A percentile compares a stretch with the other conserved stretches of the same genome.
phyloP scores from a whole-genome alignment of 352 stramenopile genomes.

The Phytophthora melonis region DNA sequence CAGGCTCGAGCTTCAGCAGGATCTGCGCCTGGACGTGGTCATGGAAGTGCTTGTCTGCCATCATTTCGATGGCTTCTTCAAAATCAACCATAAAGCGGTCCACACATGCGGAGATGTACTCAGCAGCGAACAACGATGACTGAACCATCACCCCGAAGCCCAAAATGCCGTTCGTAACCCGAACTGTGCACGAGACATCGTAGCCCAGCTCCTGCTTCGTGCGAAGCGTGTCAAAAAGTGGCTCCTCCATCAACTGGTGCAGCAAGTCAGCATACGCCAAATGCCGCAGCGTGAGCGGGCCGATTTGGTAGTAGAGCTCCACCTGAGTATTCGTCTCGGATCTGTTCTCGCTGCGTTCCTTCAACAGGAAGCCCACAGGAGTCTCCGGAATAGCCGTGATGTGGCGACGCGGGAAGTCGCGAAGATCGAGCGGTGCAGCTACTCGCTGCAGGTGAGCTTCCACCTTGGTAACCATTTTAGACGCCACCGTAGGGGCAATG shows the following conservation, averaged over 20 bases:
- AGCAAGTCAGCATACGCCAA: conserved; percentile 86
- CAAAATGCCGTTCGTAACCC: conserved; percentile 83
- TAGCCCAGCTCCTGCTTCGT: conserved; percentile 92
- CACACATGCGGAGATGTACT: conserved; percentile 74
- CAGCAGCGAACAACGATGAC: conserved; percentile 76
- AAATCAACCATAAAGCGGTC: conserved; percentile 86
- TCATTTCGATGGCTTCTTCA: conserved; percentile 70
- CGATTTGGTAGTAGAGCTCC: conserved; percentile 90
- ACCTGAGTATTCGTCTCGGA: conserved; percentile 87
- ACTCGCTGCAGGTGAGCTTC: conserved; percentile 55
- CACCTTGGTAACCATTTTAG: conserved; percentile 47
- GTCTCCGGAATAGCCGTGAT: conserved; percentile 68
- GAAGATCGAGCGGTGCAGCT: conserved; percentile 36
- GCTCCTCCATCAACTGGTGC: conserved; percentile 91
- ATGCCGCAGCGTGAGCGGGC: conserved; percentile 62
- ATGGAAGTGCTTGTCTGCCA: conserved; percentile 77
- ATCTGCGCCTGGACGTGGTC: conserved; percentile 86
- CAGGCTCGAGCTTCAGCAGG: conserved; percentile 80
- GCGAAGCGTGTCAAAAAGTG: conserved; percentile 87
- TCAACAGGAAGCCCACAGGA: conserved; percentile 55
- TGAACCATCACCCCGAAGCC: conserved; percentile 87
- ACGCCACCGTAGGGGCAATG: conserved; percentile 45
- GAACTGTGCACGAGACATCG: conserved; percentile 89
- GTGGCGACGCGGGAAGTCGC: conserved; percentile 52
- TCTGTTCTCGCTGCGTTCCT: conserved; percentile 73